Evolutionary conservation across 129 eudicot species (phyloP), one percentile per base, ranked within the genome.

Genomic region (Heracleum sosnowskyi): DNA sequence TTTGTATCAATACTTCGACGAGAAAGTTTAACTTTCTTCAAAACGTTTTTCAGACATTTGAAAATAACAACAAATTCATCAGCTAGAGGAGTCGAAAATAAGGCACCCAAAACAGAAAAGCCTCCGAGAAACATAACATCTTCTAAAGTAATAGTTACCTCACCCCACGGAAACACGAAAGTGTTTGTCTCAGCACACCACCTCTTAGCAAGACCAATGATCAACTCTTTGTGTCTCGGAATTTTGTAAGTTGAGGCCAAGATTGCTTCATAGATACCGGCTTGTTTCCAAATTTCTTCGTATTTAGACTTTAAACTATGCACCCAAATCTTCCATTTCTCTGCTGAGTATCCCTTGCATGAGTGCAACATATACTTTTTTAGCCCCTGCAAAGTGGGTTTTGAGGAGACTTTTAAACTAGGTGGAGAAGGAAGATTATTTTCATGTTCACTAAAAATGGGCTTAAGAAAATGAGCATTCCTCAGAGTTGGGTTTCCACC

Each of bases 81-180:
- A 28, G 69, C 6, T 62, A 62, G 1, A 28, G 69, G 69, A 62
- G 69, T 62, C 34, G 7, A 26, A 62, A 1, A 11, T 3, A 11
- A 62, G 6, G 35, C 34, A 26, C 69, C 69, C 5, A 62, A 62
- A 62, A 62, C 69, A 62, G 69, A 62, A 11, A 0, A 62, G 26
- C 34, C 16, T 26, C 69, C 69, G 2, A 62, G 34, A 62, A 8
- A 8, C 33, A 62, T 9, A 62, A 62, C 34, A 62, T 62, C 69
- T 62, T 62, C 69, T 26, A 62, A 62, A 62, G 69, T 62, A 62
- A 62, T 62, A 62, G 69, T 62, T 62, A 62, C 69, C 69, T 62
- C 69, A 24, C 69, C 69, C 69, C 35, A 62, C 12, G 69, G 35
- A 26, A 62, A 62, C 16, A 62, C 17, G 69, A 62, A 62, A 24